Evolutionary conservation across 163 green algal species (phyloP), one percentile per base, ranked within the genome.

Genomic region (Volvox carteri): DNA sequence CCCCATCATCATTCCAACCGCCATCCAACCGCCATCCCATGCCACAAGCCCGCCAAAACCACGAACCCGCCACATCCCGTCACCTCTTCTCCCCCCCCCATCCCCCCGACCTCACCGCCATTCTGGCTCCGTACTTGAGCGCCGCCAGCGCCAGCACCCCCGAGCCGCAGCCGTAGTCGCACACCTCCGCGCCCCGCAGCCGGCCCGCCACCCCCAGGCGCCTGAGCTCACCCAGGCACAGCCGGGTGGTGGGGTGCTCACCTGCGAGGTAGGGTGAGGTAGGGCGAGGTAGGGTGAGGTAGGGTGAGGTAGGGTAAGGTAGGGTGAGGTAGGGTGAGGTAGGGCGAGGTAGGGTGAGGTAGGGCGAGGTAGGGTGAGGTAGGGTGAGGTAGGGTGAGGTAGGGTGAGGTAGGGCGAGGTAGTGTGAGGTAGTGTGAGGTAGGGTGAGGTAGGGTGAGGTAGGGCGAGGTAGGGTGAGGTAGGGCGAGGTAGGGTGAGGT

Each of bases 231-330:
- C 95, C 81, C 68, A 99, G 90, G 91, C 97, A 99, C 33, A 98
- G 91, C n/a, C 95, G 93, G 1, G 97, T 99, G 54, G 97, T 99
- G 11, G 96, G 94, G 85, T 99, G 97, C 79, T 98, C 96, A 2
- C 96, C 94, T 94, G 92, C 1, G 58, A 72, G 33, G 33, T 4
- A 21, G 14, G 37, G 33, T 35, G 6, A 25, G 35, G 67, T 6
- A n/a, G 48, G 52, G 52, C 6, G 37, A 73, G 67, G 60, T 37
- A 37, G 39, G 41, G 41, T 33, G 25, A 11, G 39, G 35, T 33
- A 4, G 74, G 74, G 44, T 18, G 18, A 48, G 0, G 44, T 60
- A 7, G 77, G 50, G 33, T 54, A 8, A 25, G 46, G 8, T 28
- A 46, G 42, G 46, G 14, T 68, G 18, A 8, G 58, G 14, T 68